phyloP scores from a whole-genome alignment of 2,329 filamentous ascomycete species.

The Tolypocladium guangdongense region DNA sequence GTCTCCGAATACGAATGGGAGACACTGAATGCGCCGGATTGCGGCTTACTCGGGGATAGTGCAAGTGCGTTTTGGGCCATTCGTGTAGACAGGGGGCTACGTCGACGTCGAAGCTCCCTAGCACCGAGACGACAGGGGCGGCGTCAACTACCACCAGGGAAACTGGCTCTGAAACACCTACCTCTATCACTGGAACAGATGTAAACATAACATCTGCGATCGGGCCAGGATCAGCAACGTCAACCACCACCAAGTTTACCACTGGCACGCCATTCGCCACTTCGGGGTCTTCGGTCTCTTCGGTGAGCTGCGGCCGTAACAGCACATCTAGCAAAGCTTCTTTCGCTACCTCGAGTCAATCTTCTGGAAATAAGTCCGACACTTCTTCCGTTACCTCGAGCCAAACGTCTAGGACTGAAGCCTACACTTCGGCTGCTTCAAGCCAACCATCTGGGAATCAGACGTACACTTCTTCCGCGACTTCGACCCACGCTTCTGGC shows the following conservation, averaged over 20 bases:
- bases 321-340: neutral
- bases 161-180: neutral
- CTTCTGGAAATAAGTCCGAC: no score
- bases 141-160: neutral
- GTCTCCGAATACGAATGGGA: constrained; percentile 1
- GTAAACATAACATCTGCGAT: neutral
- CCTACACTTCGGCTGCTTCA: no score
- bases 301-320: no score
- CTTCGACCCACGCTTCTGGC: no score
- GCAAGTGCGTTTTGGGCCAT: constrained; percentile 14
- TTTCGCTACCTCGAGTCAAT: neutral
- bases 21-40: neutral
- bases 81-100: neutral
- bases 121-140: neutral
- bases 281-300: no score
- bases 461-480: no score
- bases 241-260: neutral
- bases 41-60: constrained; percentile 7
- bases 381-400: no score
- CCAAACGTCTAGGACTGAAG: no score
- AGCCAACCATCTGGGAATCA: no score
- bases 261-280: neutral
- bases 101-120: no score
- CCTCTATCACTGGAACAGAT: neutral
- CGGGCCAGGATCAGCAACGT: neutral